phyloP scores from a whole-genome alignment of 78 protist genomes.

The Dictyostelium capitatum region DNA sequence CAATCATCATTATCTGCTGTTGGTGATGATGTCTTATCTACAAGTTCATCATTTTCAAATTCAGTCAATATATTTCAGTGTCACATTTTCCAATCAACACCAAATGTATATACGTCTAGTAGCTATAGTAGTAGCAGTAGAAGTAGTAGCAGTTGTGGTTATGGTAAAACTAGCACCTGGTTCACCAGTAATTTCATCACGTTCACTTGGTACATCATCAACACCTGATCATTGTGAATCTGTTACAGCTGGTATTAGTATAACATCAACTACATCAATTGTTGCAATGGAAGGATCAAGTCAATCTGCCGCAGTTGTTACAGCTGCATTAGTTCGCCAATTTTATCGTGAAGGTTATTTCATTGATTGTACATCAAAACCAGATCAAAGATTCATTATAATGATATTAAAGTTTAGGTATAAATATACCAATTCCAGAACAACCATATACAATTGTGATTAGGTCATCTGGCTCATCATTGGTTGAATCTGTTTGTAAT shows the following conservation, averaged over 20 bases:
- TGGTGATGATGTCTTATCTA: too few relatives aligned
- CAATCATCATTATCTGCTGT: too few relatives aligned
- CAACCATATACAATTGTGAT: constrained; percentile 24
- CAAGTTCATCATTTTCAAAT: too few relatives aligned
- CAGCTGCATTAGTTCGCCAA: constrained; percentile 19
- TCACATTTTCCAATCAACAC: too few relatives aligned
- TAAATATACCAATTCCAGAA: constrained; percentile 18
- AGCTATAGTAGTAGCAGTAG: too few relatives aligned
- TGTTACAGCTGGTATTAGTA: neutral
- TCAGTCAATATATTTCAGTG: too few relatives aligned
- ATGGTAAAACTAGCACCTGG: constrained; percentile 55
- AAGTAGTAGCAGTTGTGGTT: too few relatives aligned
- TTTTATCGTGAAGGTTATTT: constrained; percentile 15
- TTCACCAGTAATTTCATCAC: constrained; percentile 10
- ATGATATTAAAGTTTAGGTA: constrained; percentile 17
- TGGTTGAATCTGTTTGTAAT: constrained; percentile 1
- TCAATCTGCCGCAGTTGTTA: constrained; percentile 8
- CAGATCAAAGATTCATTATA: neutral
- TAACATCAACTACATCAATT: neutral
- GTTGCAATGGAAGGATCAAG: constrained; percentile 20
- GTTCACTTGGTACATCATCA: neutral
- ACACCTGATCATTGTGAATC: neutral
- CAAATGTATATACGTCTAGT: too few relatives aligned
- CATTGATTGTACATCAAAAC: neutral
- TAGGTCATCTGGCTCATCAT: neutral